phyloP scores from a whole-genome alignment of 2,329 filamentous ascomycete species.

The Xylaria arbuscula region DNA sequence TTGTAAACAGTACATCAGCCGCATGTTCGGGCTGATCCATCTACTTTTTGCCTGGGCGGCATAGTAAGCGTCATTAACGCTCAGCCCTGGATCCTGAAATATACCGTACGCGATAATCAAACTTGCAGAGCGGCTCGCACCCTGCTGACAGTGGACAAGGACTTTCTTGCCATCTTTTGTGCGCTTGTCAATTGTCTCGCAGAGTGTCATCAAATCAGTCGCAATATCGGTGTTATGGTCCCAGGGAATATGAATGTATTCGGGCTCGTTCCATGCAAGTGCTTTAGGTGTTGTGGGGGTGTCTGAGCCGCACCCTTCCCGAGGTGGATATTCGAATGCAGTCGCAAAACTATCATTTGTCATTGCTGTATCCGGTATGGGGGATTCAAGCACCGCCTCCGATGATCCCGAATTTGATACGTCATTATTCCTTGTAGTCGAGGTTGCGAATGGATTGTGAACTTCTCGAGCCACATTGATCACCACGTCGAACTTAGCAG shows the following conservation, averaged over 20 bases:
- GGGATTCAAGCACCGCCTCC: conserved; percentile 55
- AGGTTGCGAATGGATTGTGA: conserved; percentile 72
- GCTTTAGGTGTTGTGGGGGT: conserved; percentile 71
- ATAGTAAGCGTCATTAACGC: conserved; percentile 85
- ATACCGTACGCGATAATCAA: conserved; percentile 88
- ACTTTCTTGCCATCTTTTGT: conserved; percentile 81
- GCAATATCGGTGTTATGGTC: conserved; percentile 90
- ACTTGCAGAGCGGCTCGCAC: conserved; percentile 85
- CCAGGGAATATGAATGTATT: conserved; percentile 90
- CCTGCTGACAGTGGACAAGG: conserved; percentile 86
- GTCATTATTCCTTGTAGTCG: conserved; percentile 40
- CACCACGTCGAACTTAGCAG: conserved; percentile 81
- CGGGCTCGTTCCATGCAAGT: conserved; percentile 64
- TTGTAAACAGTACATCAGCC: conserved; percentile 87
- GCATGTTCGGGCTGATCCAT: conserved; percentile 94
- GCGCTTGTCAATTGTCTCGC: conserved; percentile 78
- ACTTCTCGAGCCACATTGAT: conserved; percentile 89
- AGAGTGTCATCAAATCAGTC: conserved; percentile 78
- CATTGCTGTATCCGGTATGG: conserved; percentile 66
- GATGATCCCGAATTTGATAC: conserved; percentile 46
- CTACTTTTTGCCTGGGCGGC: conserved; percentile 82
- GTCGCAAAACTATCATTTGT: conserved; percentile 69
- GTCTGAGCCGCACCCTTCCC: conserved; percentile 53
- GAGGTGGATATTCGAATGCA: conserved; percentile 67
- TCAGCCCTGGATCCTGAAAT: conserved; percentile 79